Evolutionary conservation across 345 rosid species (phyloP), one percentile per base, ranked within the genome.

Genomic region (Punica granatum): DNA sequence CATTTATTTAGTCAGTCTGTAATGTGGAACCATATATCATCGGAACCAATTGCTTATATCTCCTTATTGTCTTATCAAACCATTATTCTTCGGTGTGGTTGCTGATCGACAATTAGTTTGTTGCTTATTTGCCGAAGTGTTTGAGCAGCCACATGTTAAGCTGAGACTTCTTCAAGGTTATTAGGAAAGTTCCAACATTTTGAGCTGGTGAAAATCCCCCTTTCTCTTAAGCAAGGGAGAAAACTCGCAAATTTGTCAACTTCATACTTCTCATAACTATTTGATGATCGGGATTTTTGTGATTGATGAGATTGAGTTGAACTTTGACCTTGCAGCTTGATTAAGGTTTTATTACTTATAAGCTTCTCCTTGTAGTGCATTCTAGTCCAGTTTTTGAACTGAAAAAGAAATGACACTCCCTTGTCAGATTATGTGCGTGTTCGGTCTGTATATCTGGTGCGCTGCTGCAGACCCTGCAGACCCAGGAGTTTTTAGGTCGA

Each of bases 381-480:
- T 3, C 21, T 46, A 7, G 9, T 0, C 12, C 28, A n/a, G 30
- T n/a, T 51, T 23, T 23, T 51, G 23, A 51, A 23, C 58, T 51
- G 30, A n/a, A n/a, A n/a, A 15, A 26, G 30, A 12, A 56, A 6
- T 3, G 9, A 26, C 33, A 6, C 37, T 70, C 68, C 68, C 62
- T 67, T 81, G 74, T 56, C 73, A 88, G 92, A 85, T 90, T 73
- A 73, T 77, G 21, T 84, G 90, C 71, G 92, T 77, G 78, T 84
- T 90, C 69, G 86, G 88, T 44, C 87, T 88, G 65, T 88, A 88
- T 73, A 80, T 88, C 64, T 90, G 92, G 95, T 88, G 90, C 73
- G 95, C 94, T 11, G 92, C 90, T 14, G 83, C 97, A n/a, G 92
- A 90, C 81, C 97, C 90, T 70, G 95, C 90, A n/a, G 95, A 88